Percentiles rank a stretch among this genome's conserved stretches.
These are phyloP conservation scores for Cytospora piceae DNA, from an alignment of 2,329 filamentous ascomycete species.

Conservation along the genomic window DNA sequence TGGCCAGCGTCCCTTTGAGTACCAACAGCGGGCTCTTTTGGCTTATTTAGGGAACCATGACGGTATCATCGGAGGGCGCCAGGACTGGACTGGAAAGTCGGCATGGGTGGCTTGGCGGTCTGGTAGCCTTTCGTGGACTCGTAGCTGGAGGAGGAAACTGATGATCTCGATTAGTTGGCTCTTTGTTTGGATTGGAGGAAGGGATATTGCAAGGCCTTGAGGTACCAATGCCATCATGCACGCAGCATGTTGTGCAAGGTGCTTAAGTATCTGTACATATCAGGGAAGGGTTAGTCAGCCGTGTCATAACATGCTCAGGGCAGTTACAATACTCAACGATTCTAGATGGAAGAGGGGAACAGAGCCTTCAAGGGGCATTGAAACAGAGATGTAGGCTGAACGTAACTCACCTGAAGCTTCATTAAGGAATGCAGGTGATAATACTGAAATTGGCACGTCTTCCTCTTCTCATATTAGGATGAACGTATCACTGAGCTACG, in stretches of 20 bases:
- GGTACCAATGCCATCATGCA: background rate
- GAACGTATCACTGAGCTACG: too few relatives aligned
- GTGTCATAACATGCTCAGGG: too few relatives aligned
- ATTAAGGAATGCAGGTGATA: too few relatives aligned
- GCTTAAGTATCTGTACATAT: too few relatives aligned
- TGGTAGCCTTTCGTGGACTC: conserved; percentile 42
- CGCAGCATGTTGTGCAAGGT: background rate
- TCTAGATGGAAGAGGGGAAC: too few relatives aligned
- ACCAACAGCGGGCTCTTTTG: conserved; percentile 43
- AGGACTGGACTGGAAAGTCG: conserved; percentile 44
- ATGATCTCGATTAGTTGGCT: conserved; percentile 42
- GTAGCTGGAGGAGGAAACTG: conserved; percentile 39
- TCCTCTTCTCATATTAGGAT: too few relatives aligned
- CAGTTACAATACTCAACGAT: too few relatives aligned
- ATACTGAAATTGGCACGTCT: too few relatives aligned
- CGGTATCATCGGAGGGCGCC: conserved; percentile 44
- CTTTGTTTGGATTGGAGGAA: conserved; percentile 39
- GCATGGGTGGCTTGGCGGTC: conserved; percentile 50
- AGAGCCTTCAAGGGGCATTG: too few relatives aligned
- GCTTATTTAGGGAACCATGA: conserved; percentile 48
- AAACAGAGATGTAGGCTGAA: too few relatives aligned
- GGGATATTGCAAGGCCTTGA: conserved; percentile 37
- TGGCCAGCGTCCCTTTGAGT: conserved; percentile 39
- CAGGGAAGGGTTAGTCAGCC: too few relatives aligned
- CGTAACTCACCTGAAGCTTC: too few relatives aligned